Base-by-base conservation (phyloP, 2,329 filamentous ascomycete genomes). In the Zymoseptoria passerinii region DNA sequence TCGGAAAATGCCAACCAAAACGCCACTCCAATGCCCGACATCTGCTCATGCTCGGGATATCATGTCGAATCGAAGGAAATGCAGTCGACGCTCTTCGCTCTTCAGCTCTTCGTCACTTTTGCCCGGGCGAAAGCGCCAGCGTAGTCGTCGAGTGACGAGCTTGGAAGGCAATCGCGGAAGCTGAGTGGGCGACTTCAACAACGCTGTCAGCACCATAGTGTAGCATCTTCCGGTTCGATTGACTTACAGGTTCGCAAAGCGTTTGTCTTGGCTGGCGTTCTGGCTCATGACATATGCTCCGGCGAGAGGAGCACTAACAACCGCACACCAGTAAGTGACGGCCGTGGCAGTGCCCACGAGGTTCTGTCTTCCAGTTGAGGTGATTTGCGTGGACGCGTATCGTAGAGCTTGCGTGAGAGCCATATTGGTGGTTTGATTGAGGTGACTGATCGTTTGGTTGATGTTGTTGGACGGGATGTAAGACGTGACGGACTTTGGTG, bases 371-470 rank as follows among this genome's bases (percentile, higher is more conserved):
- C 58, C 58, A 5, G 61, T 58, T 27, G 60, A 66, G 35, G 63
- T 63, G 20, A 58, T 53, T 35, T 65, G 60, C 18, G 58, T 60
- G 8, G 69, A 65, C 61, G 67, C 68, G 54, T 61, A 64, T 51
- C 70, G 68, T 9, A 67, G 48, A 9, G 68, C 62, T 60, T 67
- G 68, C 13, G 62, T 49, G 28, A 67, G 55, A 0, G 87, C 83
- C 68, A 92, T 90, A 57, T 80, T 54, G 1, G 13, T 16, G 35
- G 10, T 40, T 40, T 40, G 35, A 86, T 50, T 13, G 50, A 19
- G 13, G 29, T 52, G 6, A 51, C 50, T 10, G 56, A 50, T 9
- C 16, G 7, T n/a, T 20, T 8, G 28, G n/a, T 4, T 16, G 29
- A n/a, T 52, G n/a, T 48, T 27, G 23, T 9, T 49, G 23, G 20